phyloP scores from a whole-genome alignment of 495 filamentous ascomycete species.

The Penicillium paradoxum region DNA sequence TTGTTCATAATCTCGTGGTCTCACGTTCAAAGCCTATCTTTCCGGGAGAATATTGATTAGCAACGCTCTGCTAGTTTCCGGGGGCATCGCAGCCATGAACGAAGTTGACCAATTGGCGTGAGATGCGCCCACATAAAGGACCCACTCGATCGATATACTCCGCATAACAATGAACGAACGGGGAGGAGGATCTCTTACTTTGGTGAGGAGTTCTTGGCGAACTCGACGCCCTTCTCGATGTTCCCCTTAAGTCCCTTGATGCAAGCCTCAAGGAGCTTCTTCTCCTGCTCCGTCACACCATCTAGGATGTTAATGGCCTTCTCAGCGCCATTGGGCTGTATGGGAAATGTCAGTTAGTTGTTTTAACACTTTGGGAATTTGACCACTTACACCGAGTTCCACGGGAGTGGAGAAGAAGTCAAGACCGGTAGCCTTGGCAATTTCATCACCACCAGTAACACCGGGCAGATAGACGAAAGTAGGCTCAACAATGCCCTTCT shows the following conservation, averaged over 20 bases:
- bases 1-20: constrained; percentile 28
- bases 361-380: neutral
- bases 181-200: constrained; percentile 51
- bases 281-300: constrained; percentile 72
- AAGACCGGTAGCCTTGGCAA: constrained; percentile 72
- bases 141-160: neutral
- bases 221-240: constrained; percentile 88
- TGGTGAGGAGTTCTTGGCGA: constrained; percentile 76
- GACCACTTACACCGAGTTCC: constrained; percentile 77
- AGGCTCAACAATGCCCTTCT: constrained; percentile 89
- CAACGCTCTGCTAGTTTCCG: constrained; percentile 25
- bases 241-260: constrained; percentile 78
- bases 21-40: constrained; percentile 47
- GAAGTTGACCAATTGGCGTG: neutral
- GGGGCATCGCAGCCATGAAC: neutral
- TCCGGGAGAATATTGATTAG: constrained; percentile 38
- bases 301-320: constrained; percentile 75
- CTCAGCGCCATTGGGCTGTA: constrained; percentile 72
- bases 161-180: constrained; percentile 9
- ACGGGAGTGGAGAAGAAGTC: constrained; percentile 96
- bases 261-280: constrained; percentile 73
- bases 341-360: constrained; percentile 14
- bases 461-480: constrained; percentile 92
- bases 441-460: constrained; percentile 77
- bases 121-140: constrained; percentile 2